Evolutionary conservation across 2,329 filamentous ascomycete species (phyloP), one percentile per base, ranked within the genome.

Genomic region (Ascochyta viciae-villosae): DNA sequence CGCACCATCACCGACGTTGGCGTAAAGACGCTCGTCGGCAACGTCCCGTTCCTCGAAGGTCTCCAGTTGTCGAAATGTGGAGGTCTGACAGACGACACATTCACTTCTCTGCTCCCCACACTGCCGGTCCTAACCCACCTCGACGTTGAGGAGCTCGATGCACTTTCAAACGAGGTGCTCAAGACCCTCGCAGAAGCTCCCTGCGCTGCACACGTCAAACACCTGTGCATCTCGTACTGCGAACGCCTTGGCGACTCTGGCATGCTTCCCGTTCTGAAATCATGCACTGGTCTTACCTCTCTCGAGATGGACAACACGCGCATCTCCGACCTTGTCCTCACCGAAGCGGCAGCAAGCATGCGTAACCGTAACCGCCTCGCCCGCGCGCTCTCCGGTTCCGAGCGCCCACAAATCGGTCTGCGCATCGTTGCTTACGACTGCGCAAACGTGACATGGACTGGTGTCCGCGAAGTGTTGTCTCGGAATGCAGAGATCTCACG

Each of bases 221-320:
- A 97, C 71, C 83, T 98, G 6, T 93, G 91, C 50, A 84, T 98
- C 64, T 94, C 91, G 67, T 96, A 92, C 74, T 99, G 95, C 73
- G 94, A 96, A 73, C 87, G 85, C 51, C 77, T 99, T 2, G 88
- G 92, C 23, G 95, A 98, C 71, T 79, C 82, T 0, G 94, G 94
- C 52, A 89, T 97, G 85, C 81, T 96, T 0, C 90, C 90, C 0
- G 80, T 97, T 2, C 81, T 98, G 64, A 91, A 92, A 68, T 84
- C 83, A 27, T 96, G 92, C 74, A 82, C 83, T 0, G 82, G 79
- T 13, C 82, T 98, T 13, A 81, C 82, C 43, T 90, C 83, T 27
- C 79, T 96, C 13, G 91, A 96, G 48, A 88, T 98, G 82, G 95
- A 99, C 78, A 98, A 98, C 74, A 98, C 94, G 0, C 87, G 90